Base-by-base conservation (phyloP, 1,139 yeast species). In the Sugiyamaella pinicola region DNA sequence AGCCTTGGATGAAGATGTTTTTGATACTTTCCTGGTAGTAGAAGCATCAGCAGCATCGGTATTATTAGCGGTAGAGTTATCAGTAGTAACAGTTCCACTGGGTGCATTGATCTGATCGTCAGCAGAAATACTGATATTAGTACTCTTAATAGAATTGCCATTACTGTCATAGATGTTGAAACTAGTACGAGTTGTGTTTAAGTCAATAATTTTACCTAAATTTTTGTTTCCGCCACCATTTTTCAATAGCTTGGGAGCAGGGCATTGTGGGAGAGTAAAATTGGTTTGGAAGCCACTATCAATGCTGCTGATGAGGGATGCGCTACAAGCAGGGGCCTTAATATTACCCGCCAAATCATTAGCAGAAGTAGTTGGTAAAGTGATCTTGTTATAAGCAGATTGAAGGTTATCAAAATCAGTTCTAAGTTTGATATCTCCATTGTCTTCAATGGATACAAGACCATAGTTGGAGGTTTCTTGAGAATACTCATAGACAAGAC, bases 401-500 rank as follows among this genome's bases (percentile, higher is more conserved):
- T 80, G 73, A 64, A 85, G 76, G 63, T 84, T 79, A 57, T 68
- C 71, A 69, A 74, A 86, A 68, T 87, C 95, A 8, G 69, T 68
- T 57, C 77, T 71, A 50, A 79, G 73, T 41, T 74, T 69, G 17
- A 83, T 73, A 22, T 66, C 57, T 52, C 77, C 77, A 29, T 64
- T 61, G 41, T 64, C 66, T 50, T 73, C 74, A 52, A 86, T 72
- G 22, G 77, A 70, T 15, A 85, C 93, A 61, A 87, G 74, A 33
- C 95, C 95, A 63, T 85, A 87, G 67, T 83, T 71, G 65, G 84
- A 81, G 22, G 76, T 75, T 66, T 86, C 93, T 62, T 85, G 79
- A 40, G 86, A 78, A 71, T 79, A 87, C 74, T 87, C 90, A 71
- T 85, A 87, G 6, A 85, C 85, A 55, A 87, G 75, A 21, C 95